Evolutionary conservation across 768 basidiomycete genomes (phyloP).

Genomic region (Termitomyces heimii): DNA sequence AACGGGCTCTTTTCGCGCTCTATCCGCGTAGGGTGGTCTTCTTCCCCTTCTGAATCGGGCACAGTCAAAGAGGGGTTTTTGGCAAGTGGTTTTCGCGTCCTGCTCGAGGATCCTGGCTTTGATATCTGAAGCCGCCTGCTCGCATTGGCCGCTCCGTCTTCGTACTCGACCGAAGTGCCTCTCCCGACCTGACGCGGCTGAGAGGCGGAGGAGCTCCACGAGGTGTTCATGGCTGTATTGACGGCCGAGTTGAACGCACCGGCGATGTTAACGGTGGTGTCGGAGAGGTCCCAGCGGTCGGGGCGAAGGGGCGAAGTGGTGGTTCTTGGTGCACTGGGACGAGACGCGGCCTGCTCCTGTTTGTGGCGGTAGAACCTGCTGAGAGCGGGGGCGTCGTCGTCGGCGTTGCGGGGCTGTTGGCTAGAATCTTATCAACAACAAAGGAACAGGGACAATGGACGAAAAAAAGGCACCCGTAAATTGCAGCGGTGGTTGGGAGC

Average conservation of each 20-base stretch:
- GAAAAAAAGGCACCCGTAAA: constrained; percentile 54
- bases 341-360: constrained; percentile 29
- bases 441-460: constrained; percentile 11
- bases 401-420: constrained; percentile 24
- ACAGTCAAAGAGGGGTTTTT: constrained; percentile 49
- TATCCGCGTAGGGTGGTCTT: constrained; percentile 25
- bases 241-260: constrained; percentile 75
- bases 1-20: constrained; percentile 67
- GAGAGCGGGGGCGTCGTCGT: constrained; percentile 36
- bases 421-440: constrained; percentile 6
- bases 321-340: constrained; percentile 34
- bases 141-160: constrained; percentile 45
- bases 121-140: constrained; percentile 58
- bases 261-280: constrained; percentile 85
- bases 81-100: constrained; percentile 42
- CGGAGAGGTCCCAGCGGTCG: constrained; percentile 67
- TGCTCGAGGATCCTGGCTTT: constrained; percentile 21
- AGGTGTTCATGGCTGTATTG: constrained; percentile 38
- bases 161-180: constrained; percentile 79
- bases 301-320: constrained; percentile 50
- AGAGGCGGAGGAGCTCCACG: constrained; percentile 63
- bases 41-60: constrained; percentile 67
- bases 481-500: constrained; percentile 55
- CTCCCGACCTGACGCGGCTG: constrained; percentile 40
- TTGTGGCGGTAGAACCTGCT: constrained; percentile 37